Evolutionary conservation across 2,329 filamentous ascomycete genomes (phyloP), one percentile per base, ranked within the genome.

Genomic region (Exophiala calicioides): DNA sequence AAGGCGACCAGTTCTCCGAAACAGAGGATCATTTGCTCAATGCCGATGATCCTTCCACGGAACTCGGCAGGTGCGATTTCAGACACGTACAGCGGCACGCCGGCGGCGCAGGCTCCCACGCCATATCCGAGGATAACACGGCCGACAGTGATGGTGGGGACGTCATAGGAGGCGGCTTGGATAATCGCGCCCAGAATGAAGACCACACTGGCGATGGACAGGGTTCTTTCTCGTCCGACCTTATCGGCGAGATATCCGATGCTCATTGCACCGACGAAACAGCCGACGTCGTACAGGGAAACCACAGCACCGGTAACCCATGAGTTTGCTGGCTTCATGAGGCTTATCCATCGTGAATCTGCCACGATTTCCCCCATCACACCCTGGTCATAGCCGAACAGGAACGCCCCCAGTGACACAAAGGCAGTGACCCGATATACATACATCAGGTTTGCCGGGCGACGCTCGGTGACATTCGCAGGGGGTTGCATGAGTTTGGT

Each of bases 81-180:
- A 24, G 62, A 68, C 37, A 68, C 68, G 54, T 76, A 76, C 32
- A 75, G 65, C 2, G 73, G 73, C n/a, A 75, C 67, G 0, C 67
- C 70, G 20, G 68, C 66, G 2, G 72, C 72, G 55, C 75, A 65
- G 29, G 72, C 62, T 3, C 75, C 75, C 12, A 77, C 66, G 1
- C 73, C 74, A 9, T 74, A 45, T 4, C 75, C 75, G 4, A 71
- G 73, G 48, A 77, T 70, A 52, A 73, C 69, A 40, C 75, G 69
- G 3, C 74, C 74, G n/a, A 67, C 60, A 27, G 76, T 73, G 10
- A 77, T 60, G 69, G 76, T 75, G 18, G 62, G 60, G 45, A 70
- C 61, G 32, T 62, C 61, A 5, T 62, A 48, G 0, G 67, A 59
- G 20, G 62, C 67, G 24, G 63, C 62, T 52, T 69, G 67, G 23